These are phyloP conservation scores for Citrus trifoliata DNA, from an alignment of 345 rosid genomes.

Conservation along the genomic window DNA sequence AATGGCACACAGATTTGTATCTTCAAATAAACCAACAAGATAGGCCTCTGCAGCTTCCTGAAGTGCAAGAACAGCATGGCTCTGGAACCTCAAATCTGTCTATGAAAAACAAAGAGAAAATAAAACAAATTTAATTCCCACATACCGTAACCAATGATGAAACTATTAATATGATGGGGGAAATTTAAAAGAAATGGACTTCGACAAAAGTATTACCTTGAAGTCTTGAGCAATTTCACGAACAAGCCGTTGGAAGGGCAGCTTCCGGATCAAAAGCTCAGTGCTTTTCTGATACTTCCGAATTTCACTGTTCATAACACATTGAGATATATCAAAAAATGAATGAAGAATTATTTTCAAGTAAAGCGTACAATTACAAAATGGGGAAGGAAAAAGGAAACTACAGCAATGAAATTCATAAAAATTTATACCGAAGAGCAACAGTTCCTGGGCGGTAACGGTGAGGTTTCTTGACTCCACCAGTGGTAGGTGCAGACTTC, in stretches of 20 bases:
- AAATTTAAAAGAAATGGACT: not conserved
- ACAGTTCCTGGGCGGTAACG: slow-evolving; percentile 57
- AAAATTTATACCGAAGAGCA: slow-evolving; percentile 39
- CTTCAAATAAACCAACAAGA: slow-evolving; percentile 41
- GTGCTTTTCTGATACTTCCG: slow-evolving; percentile 53
- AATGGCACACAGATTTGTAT: slow-evolving; percentile 37
- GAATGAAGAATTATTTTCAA: not conserved
- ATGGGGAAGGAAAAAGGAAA: not conserved
- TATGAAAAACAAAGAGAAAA: slow-evolving; percentile 6
- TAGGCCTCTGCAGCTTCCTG: slow-evolving; percentile 51
- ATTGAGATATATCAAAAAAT: not conserved
- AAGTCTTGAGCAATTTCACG: slow-evolving; percentile 63
- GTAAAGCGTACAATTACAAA: not conserved
- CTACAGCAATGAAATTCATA: not conserved
- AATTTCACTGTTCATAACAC: slow-evolving; percentile 31
- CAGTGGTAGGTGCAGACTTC: slow-evolving; percentile 61
- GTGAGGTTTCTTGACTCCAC: slow-evolving; percentile 65
- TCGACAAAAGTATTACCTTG: slow-evolving; percentile 29
- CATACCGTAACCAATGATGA: not conserved
- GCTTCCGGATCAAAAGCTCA: slow-evolving; percentile 49
- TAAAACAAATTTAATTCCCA: not conserved
- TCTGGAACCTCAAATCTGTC: slow-evolving; percentile 47
- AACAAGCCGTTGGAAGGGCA: slow-evolving; percentile 59
- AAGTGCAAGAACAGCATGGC: slow-evolving; percentile 43
- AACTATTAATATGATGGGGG: not conserved